Evolutionary conservation across 2,329 filamentous ascomycete genomes (phyloP).

Genomic region (Fonsecaea pedrosoi): DNA sequence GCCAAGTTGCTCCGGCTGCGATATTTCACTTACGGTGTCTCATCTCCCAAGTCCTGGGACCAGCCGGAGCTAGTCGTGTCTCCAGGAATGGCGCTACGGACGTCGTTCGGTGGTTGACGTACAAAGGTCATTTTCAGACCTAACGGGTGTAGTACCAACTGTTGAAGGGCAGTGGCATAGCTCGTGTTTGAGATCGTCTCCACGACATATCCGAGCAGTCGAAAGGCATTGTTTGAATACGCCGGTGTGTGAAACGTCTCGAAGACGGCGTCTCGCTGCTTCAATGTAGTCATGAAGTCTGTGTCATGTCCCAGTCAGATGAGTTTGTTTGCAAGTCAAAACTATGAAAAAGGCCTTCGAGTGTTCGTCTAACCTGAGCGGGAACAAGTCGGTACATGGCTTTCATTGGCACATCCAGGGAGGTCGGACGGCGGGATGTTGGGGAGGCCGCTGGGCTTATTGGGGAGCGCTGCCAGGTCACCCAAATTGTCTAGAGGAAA

Average conservation of each 20-base stretch:
- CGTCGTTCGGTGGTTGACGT: slow-evolving; percentile 32
- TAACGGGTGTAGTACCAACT: slow-evolving; percentile 51
- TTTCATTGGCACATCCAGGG: slow-evolving; percentile 9
- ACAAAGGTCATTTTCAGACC: slow-evolving; percentile 51
- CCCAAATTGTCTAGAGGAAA: background rate
- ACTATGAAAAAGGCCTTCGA: background rate
- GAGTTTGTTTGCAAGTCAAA: background rate
- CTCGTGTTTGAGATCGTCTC: slow-evolving; percentile 53
- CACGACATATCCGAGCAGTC: slow-evolving; percentile 54
- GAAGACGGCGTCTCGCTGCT: slow-evolving; percentile 49
- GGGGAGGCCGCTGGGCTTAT: slow-evolving; percentile 9
- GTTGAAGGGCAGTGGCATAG: slow-evolving; percentile 49
- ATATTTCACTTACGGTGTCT: slow-evolving; percentile 11
- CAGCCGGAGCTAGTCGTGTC: slow-evolving; percentile 3
- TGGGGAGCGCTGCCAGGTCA: slow-evolving; percentile 3
- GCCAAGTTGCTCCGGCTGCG: slow-evolving; percentile 1
- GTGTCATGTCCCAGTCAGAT: slow-evolving; percentile 22
- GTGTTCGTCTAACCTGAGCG: slow-evolving; percentile 14
- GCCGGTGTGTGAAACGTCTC: slow-evolving; percentile 53
- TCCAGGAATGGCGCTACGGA: slow-evolving; percentile 34
- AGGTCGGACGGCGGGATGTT: slow-evolving; percentile 3
- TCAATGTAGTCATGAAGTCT: slow-evolving; percentile 45
- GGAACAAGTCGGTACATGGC: slow-evolving; percentile 5
- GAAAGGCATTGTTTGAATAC: slow-evolving; percentile 60
- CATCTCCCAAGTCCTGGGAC: slow-evolving; percentile 24